Evolutionary conservation across 2,329 filamentous ascomycete species (phyloP), one percentile per base, ranked within the genome.

Genomic region (Diplodia mutila): DNA sequence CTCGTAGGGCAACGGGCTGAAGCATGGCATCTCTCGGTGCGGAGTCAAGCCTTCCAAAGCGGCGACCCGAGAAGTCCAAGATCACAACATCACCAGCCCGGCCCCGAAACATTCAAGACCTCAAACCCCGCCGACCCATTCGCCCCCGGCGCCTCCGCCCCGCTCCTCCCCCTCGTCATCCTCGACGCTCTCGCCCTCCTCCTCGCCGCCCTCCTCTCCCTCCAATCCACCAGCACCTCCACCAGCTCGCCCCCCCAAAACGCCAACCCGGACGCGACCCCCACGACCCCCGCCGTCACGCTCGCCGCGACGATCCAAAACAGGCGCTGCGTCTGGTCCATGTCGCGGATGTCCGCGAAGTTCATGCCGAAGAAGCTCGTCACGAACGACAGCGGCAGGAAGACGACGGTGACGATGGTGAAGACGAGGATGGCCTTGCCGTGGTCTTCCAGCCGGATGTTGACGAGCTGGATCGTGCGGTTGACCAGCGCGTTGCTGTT

Each of bases 281-380:
- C 39, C 11, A 61, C 55, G 23, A 61, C 55, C 4, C 37, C 37
- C 75, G 48, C 42, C 16, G 46, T 63, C n/a, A 80, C 76, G 3
- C 80, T 78, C 4, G 72, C 76, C 8, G 75, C 72, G 0, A 80
- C 81, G 73, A 51, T 23, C 80, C 80, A 82, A 66, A 82, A 82
- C 8, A 80, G 59, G 18, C 73, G 69, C 68, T 82, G 79, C 6
- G 74, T 78, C 1, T 71, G 70, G 7, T 75, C 71, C 78, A 80
- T 80, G 61, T 81, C 70, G 25, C 80, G 71, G 23, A 82, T 80
- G 53, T 81, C 80, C 0, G 70, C 69, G 48, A 79, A 76, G 67
- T 82, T 82, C 80, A 82, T 78, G 21, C 80, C 80, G 61, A 82
- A 81, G 71, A 81, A 81, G 12, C 75, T 78, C 0, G 78, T 77